Evolutionary conservation across 768 basidiomycete species (phyloP).

Genomic region (Tephrocybe sp.): DNA sequence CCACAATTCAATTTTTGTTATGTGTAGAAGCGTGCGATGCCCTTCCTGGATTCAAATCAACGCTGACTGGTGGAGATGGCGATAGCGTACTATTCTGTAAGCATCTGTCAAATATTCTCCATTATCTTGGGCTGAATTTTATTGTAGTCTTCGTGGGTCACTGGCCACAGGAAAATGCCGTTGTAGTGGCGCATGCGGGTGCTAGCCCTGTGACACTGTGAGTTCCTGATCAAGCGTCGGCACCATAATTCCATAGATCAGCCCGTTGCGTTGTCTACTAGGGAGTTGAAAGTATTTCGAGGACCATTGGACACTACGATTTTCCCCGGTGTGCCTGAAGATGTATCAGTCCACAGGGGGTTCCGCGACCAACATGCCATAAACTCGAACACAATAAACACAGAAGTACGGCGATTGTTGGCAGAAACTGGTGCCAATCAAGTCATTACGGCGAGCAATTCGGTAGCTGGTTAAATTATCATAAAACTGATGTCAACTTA

Average conservation of each 20-base stretch:
- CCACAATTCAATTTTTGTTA: neutral
- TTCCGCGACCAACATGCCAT: constrained; percentile 48
- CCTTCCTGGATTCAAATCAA: constrained; percentile 29
- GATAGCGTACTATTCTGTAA: constrained; percentile 30
- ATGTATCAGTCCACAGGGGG: constrained; percentile 46
- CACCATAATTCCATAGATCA: too few relatives aligned
- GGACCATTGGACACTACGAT: constrained; percentile 38
- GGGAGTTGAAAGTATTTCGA: constrained; percentile 39
- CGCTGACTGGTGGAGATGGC: constrained; percentile 31
- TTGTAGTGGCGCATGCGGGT: constrained; percentile 53
- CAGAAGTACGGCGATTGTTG: constrained; percentile 41
- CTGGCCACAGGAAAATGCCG: constrained; percentile 40
- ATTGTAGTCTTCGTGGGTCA: constrained; percentile 38
- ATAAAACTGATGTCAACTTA: neutral
- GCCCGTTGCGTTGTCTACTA: too few relatives aligned
- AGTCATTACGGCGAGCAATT: constrained; percentile 11
- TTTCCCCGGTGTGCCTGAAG: constrained; percentile 47
- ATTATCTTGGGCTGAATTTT: neutral
- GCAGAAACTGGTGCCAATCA: constrained; percentile 21
- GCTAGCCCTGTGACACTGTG: constrained; percentile 50
- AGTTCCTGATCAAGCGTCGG: too few relatives aligned
- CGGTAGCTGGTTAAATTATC: neutral
- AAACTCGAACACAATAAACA: constrained; percentile 33
- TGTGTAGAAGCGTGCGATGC: constrained; percentile 29
- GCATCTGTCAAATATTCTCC: constrained; percentile 9